phyloP scores from a whole-genome alignment of 1,284 basidiomycete species.

The Ceratobasidium sp. region DNA sequence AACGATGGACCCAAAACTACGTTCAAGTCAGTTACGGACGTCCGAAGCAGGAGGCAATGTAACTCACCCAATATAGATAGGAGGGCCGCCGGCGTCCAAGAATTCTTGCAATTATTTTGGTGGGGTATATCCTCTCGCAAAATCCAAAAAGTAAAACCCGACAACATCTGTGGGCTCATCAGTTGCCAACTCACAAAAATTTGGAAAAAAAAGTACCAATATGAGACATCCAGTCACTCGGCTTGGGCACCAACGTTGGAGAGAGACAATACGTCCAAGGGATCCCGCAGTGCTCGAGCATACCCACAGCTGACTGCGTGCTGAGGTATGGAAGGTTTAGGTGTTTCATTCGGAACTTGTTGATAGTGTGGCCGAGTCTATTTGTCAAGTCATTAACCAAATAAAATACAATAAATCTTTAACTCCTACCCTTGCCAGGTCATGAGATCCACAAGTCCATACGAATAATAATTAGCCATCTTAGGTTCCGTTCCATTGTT shows the following conservation, averaged over 20 bases:
- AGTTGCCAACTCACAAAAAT: not conserved
- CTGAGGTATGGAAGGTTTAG: slow-evolving; percentile 66
- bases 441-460: slow-evolving; percentile 67
- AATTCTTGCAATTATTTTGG: slow-evolving; percentile 64
- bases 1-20: slow-evolving; percentile 73
- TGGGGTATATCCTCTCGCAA: slow-evolving; percentile 65
- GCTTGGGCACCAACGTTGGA: slow-evolving; percentile 72
- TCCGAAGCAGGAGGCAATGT: not conserved
- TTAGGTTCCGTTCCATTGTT: slow-evolving; percentile 64
- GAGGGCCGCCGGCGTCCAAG: slow-evolving; percentile 65
- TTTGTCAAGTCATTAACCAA: slow-evolving; percentile 8
- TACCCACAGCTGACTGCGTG: slow-evolving; percentile 64
- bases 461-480: slow-evolving; percentile 70
- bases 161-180: slow-evolving; percentile 63
- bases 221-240: slow-evolving; percentile 71
- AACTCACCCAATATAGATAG: slow-evolving; percentile 70
- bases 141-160: slow-evolving; percentile 73
- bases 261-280: slow-evolving; percentile 81
- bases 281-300: slow-evolving; percentile 69
- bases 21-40: not conserved
- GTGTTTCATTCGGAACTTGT: slow-evolving; percentile 68
- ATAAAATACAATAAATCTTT: slow-evolving; percentile 45
- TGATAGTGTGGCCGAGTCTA: slow-evolving; percentile 71
- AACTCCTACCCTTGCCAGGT: slow-evolving; percentile 68
- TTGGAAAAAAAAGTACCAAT: slow-evolving; percentile 61